Evolutionary conservation across 306 rosid genomes (phyloP).

Genomic region (Pterocarpus santalinus): DNA sequence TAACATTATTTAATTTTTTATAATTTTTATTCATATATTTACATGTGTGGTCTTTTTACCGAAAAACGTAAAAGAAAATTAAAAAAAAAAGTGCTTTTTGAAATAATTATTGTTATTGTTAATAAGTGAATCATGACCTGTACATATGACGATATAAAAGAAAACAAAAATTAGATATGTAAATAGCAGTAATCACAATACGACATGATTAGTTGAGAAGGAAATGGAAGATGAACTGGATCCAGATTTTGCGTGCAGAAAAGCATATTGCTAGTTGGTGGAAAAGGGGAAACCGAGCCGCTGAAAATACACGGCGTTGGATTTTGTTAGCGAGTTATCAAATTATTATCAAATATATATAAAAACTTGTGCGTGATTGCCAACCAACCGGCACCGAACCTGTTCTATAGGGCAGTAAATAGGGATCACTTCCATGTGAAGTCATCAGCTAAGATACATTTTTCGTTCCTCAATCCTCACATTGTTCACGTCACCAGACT

Average conservation of each 20-base stretch:
- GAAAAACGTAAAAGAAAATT: too few relatives aligned
- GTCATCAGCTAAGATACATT: not conserved
- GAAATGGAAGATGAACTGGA: not conserved
- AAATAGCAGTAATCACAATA: not conserved
- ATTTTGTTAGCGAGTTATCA: not conserved
- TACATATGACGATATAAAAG: not conserved
- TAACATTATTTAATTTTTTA: too few relatives aligned
- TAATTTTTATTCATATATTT: too few relatives aligned
- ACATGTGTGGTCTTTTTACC: too few relatives aligned
- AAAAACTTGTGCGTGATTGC: too few relatives aligned
- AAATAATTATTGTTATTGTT: not conserved
- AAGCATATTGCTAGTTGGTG: not conserved
- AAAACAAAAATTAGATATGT: not conserved
- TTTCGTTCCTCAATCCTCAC: not conserved
- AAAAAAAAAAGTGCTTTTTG: too few relatives aligned
- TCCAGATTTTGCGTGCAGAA: constrained; percentile 9
- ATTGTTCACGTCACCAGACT: not conserved
- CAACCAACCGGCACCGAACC: not conserved
- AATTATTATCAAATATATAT: too few relatives aligned
- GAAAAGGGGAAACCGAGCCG: not conserved
- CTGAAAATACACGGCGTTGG: not conserved
- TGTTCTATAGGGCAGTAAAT: not conserved
- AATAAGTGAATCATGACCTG: not conserved
- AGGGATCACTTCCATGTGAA: constrained; percentile 31
- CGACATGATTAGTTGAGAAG: constrained; percentile 12